These are phyloP conservation scores for Aplosporella prunicola DNA, from an alignment of 2,329 filamentous ascomycete genomes.

Conservation along the genomic window DNA sequence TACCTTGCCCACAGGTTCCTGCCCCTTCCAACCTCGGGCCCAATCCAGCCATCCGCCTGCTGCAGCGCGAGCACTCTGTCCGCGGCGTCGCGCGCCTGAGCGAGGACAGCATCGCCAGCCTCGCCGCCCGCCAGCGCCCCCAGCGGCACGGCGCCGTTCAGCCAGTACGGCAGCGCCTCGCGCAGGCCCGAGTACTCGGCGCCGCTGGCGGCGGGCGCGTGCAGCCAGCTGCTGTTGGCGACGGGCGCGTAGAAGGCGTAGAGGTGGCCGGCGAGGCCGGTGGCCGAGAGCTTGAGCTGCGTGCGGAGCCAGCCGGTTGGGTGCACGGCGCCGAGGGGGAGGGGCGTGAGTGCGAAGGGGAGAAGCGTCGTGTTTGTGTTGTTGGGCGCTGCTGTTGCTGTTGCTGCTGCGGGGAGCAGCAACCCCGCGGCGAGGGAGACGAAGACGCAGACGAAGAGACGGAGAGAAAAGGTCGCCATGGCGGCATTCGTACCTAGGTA, in stretches of 20 bases:
- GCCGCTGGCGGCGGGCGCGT: no score
- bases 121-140: constrained; percentile 45
- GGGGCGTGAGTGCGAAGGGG: constrained; percentile 28
- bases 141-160: constrained; percentile 49
- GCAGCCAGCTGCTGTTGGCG: constrained; percentile 41
- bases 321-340: constrained; percentile 42
- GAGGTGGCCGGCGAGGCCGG: constrained; percentile 45
- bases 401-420: no score
- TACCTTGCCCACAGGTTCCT: constrained; percentile 47
- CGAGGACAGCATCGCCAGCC: constrained; percentile 41
- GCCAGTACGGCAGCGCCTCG: constrained; percentile 50
- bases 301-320: constrained; percentile 45
- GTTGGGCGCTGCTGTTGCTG: no score
- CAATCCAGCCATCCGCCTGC: constrained; percentile 48
- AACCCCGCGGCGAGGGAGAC: no score
- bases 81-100: constrained; percentile 40
- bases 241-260: constrained; percentile 50
- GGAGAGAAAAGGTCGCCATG: no score
- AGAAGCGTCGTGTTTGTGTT: no score
- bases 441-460: no score
- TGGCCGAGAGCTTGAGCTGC: constrained; percentile 40
- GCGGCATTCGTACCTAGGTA: no score
- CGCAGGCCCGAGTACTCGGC: constrained; percentile 45
- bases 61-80: constrained; percentile 43
- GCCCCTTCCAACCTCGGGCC: constrained; percentile 37